These are phyloP conservation scores for Aureobasidium pullulans DNA, from an alignment of 2,329 filamentous ascomycete species.

Conservation along the genomic window DNA sequence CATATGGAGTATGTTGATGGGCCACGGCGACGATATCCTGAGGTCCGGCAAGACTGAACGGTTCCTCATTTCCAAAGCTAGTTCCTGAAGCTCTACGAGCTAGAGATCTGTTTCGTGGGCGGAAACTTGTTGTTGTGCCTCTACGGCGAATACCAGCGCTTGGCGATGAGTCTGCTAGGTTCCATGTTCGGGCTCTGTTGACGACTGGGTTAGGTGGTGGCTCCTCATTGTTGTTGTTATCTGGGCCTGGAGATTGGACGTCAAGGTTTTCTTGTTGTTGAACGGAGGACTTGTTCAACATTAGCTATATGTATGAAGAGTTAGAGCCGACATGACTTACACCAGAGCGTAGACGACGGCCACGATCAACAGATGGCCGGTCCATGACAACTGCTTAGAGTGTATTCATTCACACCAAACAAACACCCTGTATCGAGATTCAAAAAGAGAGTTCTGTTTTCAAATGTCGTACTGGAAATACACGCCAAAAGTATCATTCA, in stretches of 20 bases:
- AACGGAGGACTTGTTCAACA: neutral
- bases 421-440: neutral
- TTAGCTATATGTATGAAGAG: neutral
- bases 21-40: slow-evolving; percentile 1
- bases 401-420: neutral
- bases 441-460: too few relatives aligned
- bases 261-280: slow-evolving; percentile 5
- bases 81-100: neutral
- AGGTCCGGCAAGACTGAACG: slow-evolving; percentile 1
- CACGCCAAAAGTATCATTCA: neutral
- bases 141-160: neutral
- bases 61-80: neutral
- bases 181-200: neutral
- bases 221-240: neutral
- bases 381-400: neutral
- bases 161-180: neutral
- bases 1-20: slow-evolving; percentile 6
- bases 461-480: too few relatives aligned
- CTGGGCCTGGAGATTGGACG: neutral
- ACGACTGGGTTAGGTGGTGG: neutral
- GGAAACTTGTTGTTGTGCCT: neutral
- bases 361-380: neutral
- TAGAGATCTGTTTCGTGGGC: neutral
- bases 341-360: neutral
- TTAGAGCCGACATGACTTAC: neutral